Evolutionary conservation across 306 rosid genomes (phyloP).

Genomic region (Castanopsis chinensis): DNA sequence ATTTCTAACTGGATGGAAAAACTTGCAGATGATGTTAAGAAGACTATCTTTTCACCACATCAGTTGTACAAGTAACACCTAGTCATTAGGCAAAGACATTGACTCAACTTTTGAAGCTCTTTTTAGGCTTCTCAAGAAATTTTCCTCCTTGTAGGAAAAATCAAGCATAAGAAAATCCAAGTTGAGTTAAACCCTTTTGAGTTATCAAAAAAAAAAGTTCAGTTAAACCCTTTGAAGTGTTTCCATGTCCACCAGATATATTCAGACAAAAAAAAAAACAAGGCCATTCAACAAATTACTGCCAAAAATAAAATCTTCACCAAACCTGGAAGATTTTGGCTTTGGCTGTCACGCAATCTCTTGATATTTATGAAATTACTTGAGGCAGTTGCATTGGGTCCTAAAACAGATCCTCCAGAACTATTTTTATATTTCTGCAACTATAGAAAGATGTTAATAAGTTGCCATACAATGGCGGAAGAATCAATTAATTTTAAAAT

Average conservation of each 20-base stretch:
- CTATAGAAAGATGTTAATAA: conserved; percentile 24
- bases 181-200: background rate
- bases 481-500: background rate
- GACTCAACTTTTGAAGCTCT: background rate
- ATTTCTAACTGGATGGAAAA: background rate
- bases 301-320: conserved; percentile 19
- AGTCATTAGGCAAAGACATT: background rate
- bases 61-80: background rate
- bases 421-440: conserved; percentile 59
- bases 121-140: background rate
- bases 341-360: conserved; percentile 57
- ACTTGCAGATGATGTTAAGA: background rate
- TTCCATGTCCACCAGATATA: background rate
- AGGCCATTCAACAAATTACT: background rate
- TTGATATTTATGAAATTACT: conserved; percentile 47
- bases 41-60: background rate
- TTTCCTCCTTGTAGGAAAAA: background rate
- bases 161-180: background rate
- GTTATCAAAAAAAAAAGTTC: too few relatives aligned
- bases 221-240: background rate
- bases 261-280: background rate
- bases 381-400: conserved; percentile 38
- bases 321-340: conserved; percentile 75
- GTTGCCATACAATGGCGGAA: conserved; percentile 1
- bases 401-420: conserved; percentile 46